Base-by-base conservation (phyloP, 345 rosid genomes). In the Linum lewisii region DNA sequence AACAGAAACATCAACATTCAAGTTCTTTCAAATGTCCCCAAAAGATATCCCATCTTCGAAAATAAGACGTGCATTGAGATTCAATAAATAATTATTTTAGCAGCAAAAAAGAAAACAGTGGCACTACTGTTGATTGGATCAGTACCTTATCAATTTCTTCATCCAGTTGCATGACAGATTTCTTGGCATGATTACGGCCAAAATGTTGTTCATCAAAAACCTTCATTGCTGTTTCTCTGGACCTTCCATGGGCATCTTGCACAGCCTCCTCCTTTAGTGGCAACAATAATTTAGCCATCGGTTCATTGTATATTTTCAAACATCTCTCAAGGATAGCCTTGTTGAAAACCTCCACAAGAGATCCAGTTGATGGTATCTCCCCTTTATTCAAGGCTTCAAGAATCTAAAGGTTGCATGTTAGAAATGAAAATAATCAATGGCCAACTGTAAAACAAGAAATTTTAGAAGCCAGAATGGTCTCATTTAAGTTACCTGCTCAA, bases 311-410 rank as follows among this genome's bases (percentile, higher is more conserved):
- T 55, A 84, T 69, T 76, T 90, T 94, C 70, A 85, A 68, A 69
- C 99, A 90, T 16, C 86, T 79, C 55, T 90, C 93, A 57, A 94
- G 82, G 61, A 94, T 94, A 64, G 73, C 95, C 77, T 87, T 94
- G 62, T 94, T 94, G 75, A 94, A 94, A 70, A 90, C 79, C 86
- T 94, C 97, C 71, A 94, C 99, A 25, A 94, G 82, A 62, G 97
- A 94, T 64, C 99, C 99, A 26, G 99, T 94, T 52, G 99, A 82
- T 72, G 99, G 99, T 70, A 94, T 94, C 78, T 94, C 97, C 60
- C 99, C 99, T 75, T 94, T 94, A 71, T 94, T 94, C 74, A 94
- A 73, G 32, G 99, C 99, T 69, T 90, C 96, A 50, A 94, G 84
- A 66, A 94, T 94, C 99, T 94, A 83, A 63, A 78, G 73, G 64